These are phyloP conservation scores for Coelomomyces lativittatus DNA, from an alignment of 371 early-diverging fungal species.

Conservation along the genomic window DNA sequence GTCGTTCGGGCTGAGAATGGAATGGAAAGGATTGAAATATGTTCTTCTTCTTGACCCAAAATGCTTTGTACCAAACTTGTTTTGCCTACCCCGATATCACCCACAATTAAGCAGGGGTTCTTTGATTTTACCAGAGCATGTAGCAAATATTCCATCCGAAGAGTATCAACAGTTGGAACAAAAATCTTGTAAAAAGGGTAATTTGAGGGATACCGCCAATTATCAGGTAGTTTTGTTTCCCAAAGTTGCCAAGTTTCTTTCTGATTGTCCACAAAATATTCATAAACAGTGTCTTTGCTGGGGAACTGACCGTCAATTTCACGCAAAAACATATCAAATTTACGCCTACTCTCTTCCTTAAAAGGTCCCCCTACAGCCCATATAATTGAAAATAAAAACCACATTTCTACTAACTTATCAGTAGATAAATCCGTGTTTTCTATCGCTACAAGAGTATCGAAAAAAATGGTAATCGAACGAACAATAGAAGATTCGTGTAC, in stretches of 20 bases:
- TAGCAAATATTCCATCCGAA: constrained; percentile 25
- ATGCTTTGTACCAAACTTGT: constrained; percentile 22
- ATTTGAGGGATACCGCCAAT: constrained; percentile 15
- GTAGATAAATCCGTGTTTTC: constrained; percentile 9
- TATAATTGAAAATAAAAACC: constrained; percentile 25
- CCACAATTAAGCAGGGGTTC: constrained; percentile 19
- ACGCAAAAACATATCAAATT: constrained; percentile 31
- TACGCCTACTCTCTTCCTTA: constrained; percentile 15
- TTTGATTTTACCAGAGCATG: constrained; percentile 11
- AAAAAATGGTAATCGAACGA: constrained; percentile 14
- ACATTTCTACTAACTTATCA: background rate
- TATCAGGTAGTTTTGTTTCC: constrained; percentile 25
- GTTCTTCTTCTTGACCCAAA: constrained; percentile 5
- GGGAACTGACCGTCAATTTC: constrained; percentile 37
- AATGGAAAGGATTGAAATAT: constrained; percentile 5
- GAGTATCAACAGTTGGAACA: constrained; percentile 33
- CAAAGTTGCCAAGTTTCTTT: constrained; percentile 20
- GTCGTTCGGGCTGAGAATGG: constrained; percentile 5
- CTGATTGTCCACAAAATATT: constrained; percentile 25
- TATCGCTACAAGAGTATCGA: constrained; percentile 16
- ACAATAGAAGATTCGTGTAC: constrained; percentile 19
- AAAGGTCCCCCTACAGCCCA: constrained; percentile 32
- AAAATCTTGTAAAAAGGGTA: constrained; percentile 33
- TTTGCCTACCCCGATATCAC: constrained; percentile 30
- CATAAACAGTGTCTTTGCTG: constrained; percentile 35